These are phyloP conservation scores for Salisapilia sapeloensis DNA, from an alignment of 352 stramenopile species.

Conservation along the genomic window DNA sequence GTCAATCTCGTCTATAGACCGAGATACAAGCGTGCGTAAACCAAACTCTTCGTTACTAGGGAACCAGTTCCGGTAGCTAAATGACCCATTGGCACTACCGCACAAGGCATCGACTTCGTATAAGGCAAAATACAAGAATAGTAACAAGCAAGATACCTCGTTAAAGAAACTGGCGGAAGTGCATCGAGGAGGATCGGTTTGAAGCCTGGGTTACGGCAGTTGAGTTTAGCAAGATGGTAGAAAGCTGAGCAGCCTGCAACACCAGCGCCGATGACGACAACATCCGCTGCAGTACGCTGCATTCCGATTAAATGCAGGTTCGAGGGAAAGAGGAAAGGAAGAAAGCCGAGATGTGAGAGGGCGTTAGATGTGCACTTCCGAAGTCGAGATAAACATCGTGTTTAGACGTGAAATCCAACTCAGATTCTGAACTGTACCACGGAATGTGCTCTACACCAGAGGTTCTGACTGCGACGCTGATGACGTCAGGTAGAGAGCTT, in stretches of 20 bases:
- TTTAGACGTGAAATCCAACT: too few relatives aligned
- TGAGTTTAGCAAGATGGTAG: conserved; percentile 55
- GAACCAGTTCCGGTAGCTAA: conserved; percentile 77
- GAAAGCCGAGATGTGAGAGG: too few relatives aligned
- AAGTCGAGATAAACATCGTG: too few relatives aligned
- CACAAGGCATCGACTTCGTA: neutral
- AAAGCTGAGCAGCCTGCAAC: conserved; percentile 65
- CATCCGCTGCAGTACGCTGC: conserved; percentile 22
- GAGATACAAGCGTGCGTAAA: conserved; percentile 48
- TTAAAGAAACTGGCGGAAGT: conserved; percentile 42
- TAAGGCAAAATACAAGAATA: neutral
- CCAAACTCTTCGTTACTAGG: conserved; percentile 41
- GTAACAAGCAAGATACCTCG: conserved; percentile 11
- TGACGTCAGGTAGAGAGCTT: too few relatives aligned
- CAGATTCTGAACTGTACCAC: too few relatives aligned
- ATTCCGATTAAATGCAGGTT: too few relatives aligned
- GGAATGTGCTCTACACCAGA: too few relatives aligned
- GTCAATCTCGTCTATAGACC: conserved; percentile 63
- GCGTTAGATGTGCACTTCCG: too few relatives aligned
- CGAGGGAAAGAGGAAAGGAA: too few relatives aligned
- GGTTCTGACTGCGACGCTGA: too few relatives aligned
- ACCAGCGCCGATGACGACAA: conserved; percentile 52
- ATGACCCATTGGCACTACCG: conserved; percentile 46
- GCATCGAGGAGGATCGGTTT: conserved; percentile 59
- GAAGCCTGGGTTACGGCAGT: conserved; percentile 34